Evolutionary conservation across 306 rosid genomes (phyloP), one percentile per base, ranked within the genome.

Genomic region (Cercis canadensis): DNA sequence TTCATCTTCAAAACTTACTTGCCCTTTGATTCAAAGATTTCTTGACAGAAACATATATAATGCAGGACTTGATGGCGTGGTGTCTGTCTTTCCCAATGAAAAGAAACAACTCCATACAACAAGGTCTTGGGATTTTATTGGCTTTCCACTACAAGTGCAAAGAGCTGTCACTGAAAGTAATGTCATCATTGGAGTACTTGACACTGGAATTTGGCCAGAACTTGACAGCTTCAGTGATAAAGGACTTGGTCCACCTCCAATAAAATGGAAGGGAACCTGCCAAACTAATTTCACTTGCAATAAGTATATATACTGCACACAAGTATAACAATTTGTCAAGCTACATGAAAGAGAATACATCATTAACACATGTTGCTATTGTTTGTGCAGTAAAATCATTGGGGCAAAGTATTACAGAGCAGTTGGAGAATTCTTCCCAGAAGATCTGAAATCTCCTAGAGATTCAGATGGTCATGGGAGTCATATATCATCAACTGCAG

Each of bases 41-140:
- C 8, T 6, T 57, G 8, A 67, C 10, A 18, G 45, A 33, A 49
- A 34, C 66, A 44, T 34, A 49, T 6, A 0, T 34, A 46, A 0
- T 72, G 64, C 50, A 86, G 90, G 41, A 72, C 80, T 59, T 75
- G 73, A 72, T 11, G 77, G 69, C 2, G 90, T 88, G 4, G 78
- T 88, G 32, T 88, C 93, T 3, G 84, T 88, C 15, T 85, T 88
- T 55, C 85, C 77, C 6, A 79, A 36, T 39, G 13, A 8, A 74
- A 72, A 68, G 54, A 52, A 21, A 17, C 41, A 69, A 9, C 84
- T 75, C 12, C 86, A 65, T 0, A 88, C 90, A 17, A 88, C 94
- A 61, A 81, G 50, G 66, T 88, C 89, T 1, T 88, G 89, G 88
- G 82, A 88, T 55, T 88, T 88, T 67, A 29, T 88, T 65, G 94